Evolutionary conservation across 2,329 filamentous ascomycete species (phyloP), one percentile per base, ranked within the genome.

Genomic region (Alternaria postmessia): DNA sequence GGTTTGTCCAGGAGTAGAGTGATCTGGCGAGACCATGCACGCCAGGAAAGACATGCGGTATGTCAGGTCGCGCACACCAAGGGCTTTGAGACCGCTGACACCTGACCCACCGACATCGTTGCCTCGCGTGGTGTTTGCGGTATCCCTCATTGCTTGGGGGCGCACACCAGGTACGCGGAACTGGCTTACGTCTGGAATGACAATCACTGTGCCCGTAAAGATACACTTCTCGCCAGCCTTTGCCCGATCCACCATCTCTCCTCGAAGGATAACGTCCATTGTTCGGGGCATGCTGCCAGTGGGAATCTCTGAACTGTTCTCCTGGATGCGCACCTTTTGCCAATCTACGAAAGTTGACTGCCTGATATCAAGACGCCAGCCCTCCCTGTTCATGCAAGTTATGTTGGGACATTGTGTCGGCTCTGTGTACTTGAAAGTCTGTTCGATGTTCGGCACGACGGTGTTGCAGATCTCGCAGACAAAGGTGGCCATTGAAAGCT

Each of bases 211-310:
- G 65, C 95, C 95, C 0, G 94, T 98, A 79, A 99, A 99, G 73
- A 99, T 92, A 78, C 95, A 99, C 80, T 96, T 97, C 80, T 99
- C 95, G 65, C 95, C 95, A 49, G 95, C 95, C 82, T 98, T 98
- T 53, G 94, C 94, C 52, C 95, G 89, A 73, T 99, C 95, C 26
- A 99, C 95, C 82, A 99, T 97, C 78, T 99, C 95, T 73, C 95
- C 95, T 62, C 95, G 90, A 34, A 99, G 81, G 68, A 99, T 97
- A 42, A 99, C 91, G 73, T 99, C 95, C 88, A 99, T 95, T 3
- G 95, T 99, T 61, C 95, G 88, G 24, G 95, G 95, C 95, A 99
- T 99, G 81, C 94, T 97, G 55, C 95, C 95, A 0, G 95, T 99
- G 0, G 95, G 95, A 38, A 99, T 99, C 77, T 99, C 95, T 4